phyloP scores from a whole-genome alignment of 78 protist species.

The Trichosphaerium sp. region DNA sequence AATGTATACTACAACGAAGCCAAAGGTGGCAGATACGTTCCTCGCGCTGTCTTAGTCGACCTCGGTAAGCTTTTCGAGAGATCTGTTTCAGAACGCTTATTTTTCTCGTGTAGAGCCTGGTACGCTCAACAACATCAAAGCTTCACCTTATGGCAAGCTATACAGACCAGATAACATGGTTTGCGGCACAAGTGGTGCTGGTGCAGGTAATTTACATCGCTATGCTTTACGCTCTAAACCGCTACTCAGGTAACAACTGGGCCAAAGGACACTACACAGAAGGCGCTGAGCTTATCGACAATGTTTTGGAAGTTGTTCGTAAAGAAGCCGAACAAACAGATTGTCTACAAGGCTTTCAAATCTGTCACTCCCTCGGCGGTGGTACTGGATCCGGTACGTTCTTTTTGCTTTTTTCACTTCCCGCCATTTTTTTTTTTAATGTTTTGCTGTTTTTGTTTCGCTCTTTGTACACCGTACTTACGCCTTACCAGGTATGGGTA shows the following conservation, averaged over 20 bases:
- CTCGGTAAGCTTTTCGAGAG: constrained; percentile 50
- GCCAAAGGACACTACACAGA: constrained; percentile 98
- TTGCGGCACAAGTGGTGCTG: constrained; percentile 84
- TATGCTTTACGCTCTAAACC: not conserved
- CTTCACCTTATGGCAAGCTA: constrained; percentile 82
- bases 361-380: constrained; percentile 98
- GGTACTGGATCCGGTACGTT: constrained; percentile 98
- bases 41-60: constrained; percentile 96
- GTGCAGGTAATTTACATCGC: not conserved
- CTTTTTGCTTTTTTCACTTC: not conserved
- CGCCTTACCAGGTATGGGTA: constrained; percentile 74
- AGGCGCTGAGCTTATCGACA: constrained; percentile 87
- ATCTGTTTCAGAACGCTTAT: not conserved
- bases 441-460: too few species aligned
- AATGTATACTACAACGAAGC: constrained; percentile 96
- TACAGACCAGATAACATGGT: constrained; percentile 93
- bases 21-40: constrained; percentile 85
- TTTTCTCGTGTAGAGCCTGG: constrained; percentile 61
- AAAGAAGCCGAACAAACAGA: constrained; percentile 95
- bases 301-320: constrained; percentile 91
- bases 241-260: constrained; percentile 91
- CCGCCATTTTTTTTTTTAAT: not conserved
- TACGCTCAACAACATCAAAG: constrained; percentile 88
- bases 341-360: constrained; percentile 98
- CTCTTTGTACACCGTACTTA: too few species aligned